Evolutionary conservation across 169 alveolate species (phyloP), one percentile per base, ranked within the genome.

Genomic region (Cryptosporidium felis): DNA sequence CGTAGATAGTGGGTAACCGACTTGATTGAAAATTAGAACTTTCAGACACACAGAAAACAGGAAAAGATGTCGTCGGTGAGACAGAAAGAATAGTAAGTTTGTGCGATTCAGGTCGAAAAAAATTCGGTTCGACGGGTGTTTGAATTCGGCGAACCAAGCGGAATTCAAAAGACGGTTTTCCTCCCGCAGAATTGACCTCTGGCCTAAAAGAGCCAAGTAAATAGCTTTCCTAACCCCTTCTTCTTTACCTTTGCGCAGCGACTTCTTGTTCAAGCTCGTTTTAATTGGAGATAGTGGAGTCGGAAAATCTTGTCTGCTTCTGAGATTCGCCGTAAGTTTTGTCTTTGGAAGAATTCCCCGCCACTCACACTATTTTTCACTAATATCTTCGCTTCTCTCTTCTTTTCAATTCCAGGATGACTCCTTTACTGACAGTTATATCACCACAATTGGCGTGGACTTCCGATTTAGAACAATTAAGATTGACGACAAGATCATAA

Each of bases 221-320:
- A n/a, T n/a, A n/a, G n/a, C n/a, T n/a, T n/a, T n/a, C n/a, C n/a
- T n/a, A n/a, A n/a, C n/a, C n/a, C n/a, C n/a, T 16, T 36, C 14
- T n/a, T 74, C 30, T 8, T 9, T 32, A 6, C 14, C 44, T 40
- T 12, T 51, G 10, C 56, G 34, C 56, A 74, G 85, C 88, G 99
- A 97, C 89, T 96, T 95, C 80, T 93, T 97, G 34, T 97, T 97
- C 93, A 97, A 97, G 92, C 92, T 97, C 63, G 98, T 97, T 58
- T 94, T 97, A 10, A 94, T 97, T 62, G 99, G 99, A 9, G 99
- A 97, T 82, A 94, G 98, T 32, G 99, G 99, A 16, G 99, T 97
- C 0, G 99, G 99, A 30, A 97, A 97, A 82, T 96, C 99, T 5
- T 97, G 99, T 60, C 92, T 97, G 49, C 92, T 97, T 12, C 94